A percentile compares a stretch with the other conserved stretches of the same genome.
phyloP scores from a whole-genome alignment of 306 rosid genomes.

The Prunus dulcis region DNA sequence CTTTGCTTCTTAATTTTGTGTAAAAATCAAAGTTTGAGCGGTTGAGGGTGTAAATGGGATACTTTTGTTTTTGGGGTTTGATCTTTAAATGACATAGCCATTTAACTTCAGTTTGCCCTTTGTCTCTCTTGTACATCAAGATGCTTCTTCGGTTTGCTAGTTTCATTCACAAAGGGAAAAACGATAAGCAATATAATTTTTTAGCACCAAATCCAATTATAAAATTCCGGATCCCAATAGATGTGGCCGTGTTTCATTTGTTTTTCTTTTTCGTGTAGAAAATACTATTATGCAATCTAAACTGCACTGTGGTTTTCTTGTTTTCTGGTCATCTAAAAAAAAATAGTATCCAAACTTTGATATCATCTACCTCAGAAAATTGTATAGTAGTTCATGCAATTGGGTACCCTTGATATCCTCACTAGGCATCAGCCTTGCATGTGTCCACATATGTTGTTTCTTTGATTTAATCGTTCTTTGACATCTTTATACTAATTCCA shows the following conservation, averaged over 20 bases:
- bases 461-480: slow-evolving; percentile 23
- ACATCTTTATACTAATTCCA: neutral
- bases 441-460: slow-evolving; percentile 8
- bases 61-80: slow-evolving; percentile 34
- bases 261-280: neutral
- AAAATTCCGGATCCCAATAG: neutral
- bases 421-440: slow-evolving; percentile 7
- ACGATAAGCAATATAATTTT: neutral
- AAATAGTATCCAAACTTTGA: neutral
- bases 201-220: neutral
- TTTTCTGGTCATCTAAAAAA: neutral
- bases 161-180: neutral
- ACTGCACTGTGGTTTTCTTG: too few relatives aligned
- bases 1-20: slow-evolving; percentile 3
- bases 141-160: neutral
- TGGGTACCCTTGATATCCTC: slow-evolving; percentile 12
- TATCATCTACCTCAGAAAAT: slow-evolving; percentile 7
- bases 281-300: too few relatives aligned
- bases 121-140: neutral
- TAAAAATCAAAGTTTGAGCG: slow-evolving; percentile 19
- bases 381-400: neutral
- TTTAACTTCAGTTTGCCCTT: slow-evolving; percentile 13
- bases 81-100: slow-evolving; percentile 24
- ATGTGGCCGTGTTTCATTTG: neutral
- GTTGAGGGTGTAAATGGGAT: slow-evolving; percentile 44